phyloP scores from a whole-genome alignment of 1,139 yeast genomes.

The Yarrowia galli region DNA sequence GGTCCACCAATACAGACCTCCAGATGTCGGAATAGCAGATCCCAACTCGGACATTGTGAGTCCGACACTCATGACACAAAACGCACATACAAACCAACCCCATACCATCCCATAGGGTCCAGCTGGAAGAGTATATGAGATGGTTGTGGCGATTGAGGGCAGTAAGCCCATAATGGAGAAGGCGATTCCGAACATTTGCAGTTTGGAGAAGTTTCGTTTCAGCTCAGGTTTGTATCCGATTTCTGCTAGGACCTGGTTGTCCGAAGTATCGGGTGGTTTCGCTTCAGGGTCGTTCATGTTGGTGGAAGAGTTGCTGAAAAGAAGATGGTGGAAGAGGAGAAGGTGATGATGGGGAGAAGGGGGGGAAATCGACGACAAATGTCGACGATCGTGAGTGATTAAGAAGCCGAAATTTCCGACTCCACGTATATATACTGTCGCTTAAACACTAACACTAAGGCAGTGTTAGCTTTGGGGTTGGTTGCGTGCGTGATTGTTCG shows the following conservation, averaged over 20 bases:
- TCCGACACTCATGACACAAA: conserved; percentile 60
- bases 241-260: conserved; percentile 46
- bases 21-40: conserved; percentile 72
- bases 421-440: not conserved
- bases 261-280: conserved; percentile 7
- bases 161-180: conserved; percentile 75
- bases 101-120: conserved; percentile 68
- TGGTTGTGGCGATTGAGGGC: conserved; percentile 64
- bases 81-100: conserved; percentile 67
- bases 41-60: conserved; percentile 67
- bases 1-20: conserved; percentile 67
- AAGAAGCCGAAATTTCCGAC: not conserved
- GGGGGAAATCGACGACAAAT: not conserved
- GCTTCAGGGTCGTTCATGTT: conserved; percentile 3
- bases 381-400: conserved; percentile 6
- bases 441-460: conserved; percentile 23
- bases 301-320: not conserved
- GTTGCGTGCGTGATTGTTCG: not conserved
- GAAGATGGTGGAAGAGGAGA: not conserved
- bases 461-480: not conserved
- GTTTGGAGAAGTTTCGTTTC: conserved; percentile 67
- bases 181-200: conserved; percentile 64
- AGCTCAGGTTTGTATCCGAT: conserved; percentile 79
- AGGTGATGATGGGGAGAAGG: not conserved
- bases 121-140: conserved; percentile 56